Conservation (phyloP, 345 rosid genomes). For the Eucalyptus sp. region DNA sequence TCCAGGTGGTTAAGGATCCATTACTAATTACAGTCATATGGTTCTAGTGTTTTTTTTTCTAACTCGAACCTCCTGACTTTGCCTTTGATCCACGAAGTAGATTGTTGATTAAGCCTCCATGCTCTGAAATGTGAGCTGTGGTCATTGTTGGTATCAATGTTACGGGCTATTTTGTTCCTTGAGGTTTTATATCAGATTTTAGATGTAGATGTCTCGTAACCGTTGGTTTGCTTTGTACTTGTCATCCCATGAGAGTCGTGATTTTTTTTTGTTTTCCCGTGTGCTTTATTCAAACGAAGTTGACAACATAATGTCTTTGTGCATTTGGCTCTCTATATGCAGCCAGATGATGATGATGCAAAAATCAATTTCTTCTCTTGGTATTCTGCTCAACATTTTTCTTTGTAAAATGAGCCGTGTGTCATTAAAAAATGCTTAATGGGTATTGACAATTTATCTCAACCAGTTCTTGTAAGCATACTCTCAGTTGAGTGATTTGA, state of each 20-base stretch:
- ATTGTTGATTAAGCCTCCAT: neutral
- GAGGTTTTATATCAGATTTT: neutral
- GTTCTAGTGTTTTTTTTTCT: neutral
- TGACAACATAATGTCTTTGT: neutral
- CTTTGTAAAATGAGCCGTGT: neutral
- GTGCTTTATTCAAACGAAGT: neutral
- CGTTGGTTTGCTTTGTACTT: neutral
- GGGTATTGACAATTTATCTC: neutral
- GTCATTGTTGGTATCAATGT: neutral
- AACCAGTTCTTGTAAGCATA: neutral
- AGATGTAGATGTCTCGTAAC: neutral
- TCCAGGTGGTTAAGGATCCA: neutral
- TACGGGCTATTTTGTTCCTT: neutral
- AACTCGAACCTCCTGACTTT: neutral
- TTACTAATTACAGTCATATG: neutral
- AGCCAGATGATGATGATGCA: neutral
- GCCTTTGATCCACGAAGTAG: neutral
- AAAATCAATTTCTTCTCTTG: neutral
- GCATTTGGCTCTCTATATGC: neutral
- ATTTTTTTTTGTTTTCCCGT: neutral
- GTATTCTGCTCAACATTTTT: neutral
- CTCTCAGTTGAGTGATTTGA: neutral
- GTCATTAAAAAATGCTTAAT: neutral
- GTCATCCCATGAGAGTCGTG: neutral
- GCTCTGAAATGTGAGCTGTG: neutral